phyloP scores from a whole-genome alignment of 2,329 filamentous ascomycete genomes.

The Huntiella omanensis region DNA sequence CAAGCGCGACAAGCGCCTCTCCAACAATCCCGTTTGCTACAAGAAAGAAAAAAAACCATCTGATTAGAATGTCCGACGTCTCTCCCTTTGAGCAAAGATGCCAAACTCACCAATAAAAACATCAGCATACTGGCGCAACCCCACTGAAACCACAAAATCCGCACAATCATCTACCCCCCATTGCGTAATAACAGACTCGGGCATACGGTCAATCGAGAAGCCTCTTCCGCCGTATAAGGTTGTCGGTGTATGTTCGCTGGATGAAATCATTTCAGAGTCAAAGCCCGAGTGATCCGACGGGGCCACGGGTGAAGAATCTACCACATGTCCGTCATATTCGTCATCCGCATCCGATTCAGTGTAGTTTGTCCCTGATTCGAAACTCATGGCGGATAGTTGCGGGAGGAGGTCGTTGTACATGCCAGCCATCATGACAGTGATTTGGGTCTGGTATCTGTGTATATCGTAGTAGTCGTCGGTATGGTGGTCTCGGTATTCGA shows the following conservation, averaged over 20 bases:
- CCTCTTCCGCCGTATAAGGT: constrained; percentile 47
- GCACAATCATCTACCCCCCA: constrained; percentile 79
- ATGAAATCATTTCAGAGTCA: constrained; percentile 51
- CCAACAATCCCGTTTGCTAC: constrained; percentile 87
- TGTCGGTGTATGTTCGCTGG: constrained; percentile 58
- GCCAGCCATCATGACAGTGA: too few species aligned
- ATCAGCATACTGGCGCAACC: constrained; percentile 65
- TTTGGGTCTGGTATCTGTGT: too few species aligned
- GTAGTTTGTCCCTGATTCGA: constrained; percentile 49
- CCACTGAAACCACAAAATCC: constrained; percentile 67
- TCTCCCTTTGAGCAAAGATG: not conserved
- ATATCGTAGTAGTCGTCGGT: too few species aligned
- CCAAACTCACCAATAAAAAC: constrained; percentile 55
- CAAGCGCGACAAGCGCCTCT: constrained; percentile 71
- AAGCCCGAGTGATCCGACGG: constrained; percentile 53
- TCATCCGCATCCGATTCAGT: constrained; percentile 68
- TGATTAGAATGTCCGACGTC: not conserved
- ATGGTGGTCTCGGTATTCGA: too few species aligned
- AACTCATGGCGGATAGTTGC: constrained; percentile 29
- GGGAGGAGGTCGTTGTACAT: not conserved
- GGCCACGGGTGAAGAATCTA: constrained; percentile 47
- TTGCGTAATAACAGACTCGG: constrained; percentile 57
- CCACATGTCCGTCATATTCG: constrained; percentile 59
- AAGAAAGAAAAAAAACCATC: constrained; percentile 1
- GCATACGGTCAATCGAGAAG: constrained; percentile 41